Base-by-base conservation (phyloP, 2,329 filamentous ascomycete species). In the Metarhizium brunneum region DNA sequence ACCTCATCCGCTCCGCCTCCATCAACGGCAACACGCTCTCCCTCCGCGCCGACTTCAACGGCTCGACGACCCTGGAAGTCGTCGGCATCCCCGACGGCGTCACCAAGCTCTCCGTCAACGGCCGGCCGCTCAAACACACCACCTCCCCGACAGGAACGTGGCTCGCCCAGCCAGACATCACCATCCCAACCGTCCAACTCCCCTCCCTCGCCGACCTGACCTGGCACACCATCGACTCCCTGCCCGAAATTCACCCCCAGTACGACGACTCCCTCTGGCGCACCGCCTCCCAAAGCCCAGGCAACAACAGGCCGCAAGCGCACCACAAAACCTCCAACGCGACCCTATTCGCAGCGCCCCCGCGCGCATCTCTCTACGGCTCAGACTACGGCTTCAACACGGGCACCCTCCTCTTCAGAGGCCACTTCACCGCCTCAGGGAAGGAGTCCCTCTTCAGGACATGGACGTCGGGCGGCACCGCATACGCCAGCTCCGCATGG, bases 351-450 rank as follows among this genome's bases (percentile, higher is more conserved):
- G 71, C 77, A 2, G 70, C 86, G 2, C 77, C 73, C 0, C 91
- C 88, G 0, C 83, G 86, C 0, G 83, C 80, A 0, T 84, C 82
- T 0, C 77, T 92, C 0, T 89, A 86, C 63, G 77, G 77, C 0
- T 81, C 81, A 16, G 88, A 92, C 68, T 92, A 92, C 63, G 87
- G 87, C 29, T 92, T 84, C 69, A 77, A 88, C 66, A 78, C 83
- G 0, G 87, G 88, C 3, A 81, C 80, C 1, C 74, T 91, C 0
- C 62, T 92, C 50, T 92, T 82, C 73, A 81, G 87, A 2, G 88
- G 87, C 0, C 76, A 83, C 60, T 92, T 92, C 65, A 77, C 73
- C 1, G 82, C 87, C 4, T 78, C 73, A 1, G 85, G 85, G 16
- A 70, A 75, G 1, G 86, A 90, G 59, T 73, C 73, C 0, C 72